Conservation (phyloP, 1,284 basidiomycete species). For the Boletus mariae region DNA sequence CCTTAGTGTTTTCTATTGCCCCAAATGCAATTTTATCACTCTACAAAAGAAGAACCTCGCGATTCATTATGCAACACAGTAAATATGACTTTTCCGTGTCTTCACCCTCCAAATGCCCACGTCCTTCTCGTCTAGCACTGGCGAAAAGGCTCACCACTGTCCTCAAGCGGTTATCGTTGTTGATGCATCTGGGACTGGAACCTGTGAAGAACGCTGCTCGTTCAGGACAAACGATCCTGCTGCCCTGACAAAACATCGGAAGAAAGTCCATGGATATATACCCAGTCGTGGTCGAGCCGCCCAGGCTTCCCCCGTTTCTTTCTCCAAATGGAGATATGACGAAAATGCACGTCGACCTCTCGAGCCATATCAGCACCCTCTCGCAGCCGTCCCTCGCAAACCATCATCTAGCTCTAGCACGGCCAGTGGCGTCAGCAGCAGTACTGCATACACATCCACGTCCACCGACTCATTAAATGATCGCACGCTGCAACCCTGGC, state of each 20-base stretch:
- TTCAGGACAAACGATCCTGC: conserved; percentile 31
- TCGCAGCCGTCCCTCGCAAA: background rate
- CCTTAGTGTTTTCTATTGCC: conserved; percentile 20
- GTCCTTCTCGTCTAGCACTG: conserved; percentile 15
- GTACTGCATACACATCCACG: no score
- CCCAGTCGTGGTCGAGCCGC: background rate
- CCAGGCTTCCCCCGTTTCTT: background rate
- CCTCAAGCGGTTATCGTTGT: conserved; percentile 13
- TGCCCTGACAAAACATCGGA: conserved; percentile 27
- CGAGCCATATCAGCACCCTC: background rate
- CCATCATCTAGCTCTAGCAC: background rate
- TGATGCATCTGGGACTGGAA: background rate
- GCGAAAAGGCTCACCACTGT: conserved; percentile 22
- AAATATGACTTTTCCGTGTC: background rate
- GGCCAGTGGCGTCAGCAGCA: background rate
- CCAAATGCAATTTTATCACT: conserved; percentile 20
- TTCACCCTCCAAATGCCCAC: background rate
- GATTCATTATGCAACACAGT: conserved; percentile 26
- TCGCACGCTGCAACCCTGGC: background rate
- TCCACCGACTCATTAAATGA: background rate
- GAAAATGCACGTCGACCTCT: background rate
- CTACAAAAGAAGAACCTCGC: conserved; percentile 25
- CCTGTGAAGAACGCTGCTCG: conserved; percentile 5
- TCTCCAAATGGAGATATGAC: background rate
- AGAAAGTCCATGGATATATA: conserved; percentile 21